Evolutionary conservation across 805 yeast genomes (phyloP), one percentile per base, ranked within the genome.

Genomic region (Cyberlindnera mrakii): DNA sequence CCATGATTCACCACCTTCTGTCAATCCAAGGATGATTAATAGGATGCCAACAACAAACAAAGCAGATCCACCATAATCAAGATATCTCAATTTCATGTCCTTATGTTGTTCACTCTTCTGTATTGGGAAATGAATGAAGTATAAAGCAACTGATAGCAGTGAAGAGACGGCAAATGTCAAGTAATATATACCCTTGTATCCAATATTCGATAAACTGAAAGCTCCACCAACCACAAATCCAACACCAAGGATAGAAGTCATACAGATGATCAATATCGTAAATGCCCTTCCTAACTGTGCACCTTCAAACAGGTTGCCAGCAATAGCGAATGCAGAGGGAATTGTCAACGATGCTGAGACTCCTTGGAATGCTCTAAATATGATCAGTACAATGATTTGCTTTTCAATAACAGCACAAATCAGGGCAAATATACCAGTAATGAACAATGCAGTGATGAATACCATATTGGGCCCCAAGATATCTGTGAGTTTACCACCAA

Each of bases 211-310:
- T 20, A 46, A 42, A 1, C 66, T 52, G 39, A 72, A 72, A 0
- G 72, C 76, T 39, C 77, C 77, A 27, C 77, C 76, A 2, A 72
- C 31, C 7, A 71, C 43, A 4, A 59, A 49, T 4, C 75, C 77
- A 11, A 70, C 27, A 6, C 73, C 74, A 14, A 67, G 55, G 30
- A 63, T 45, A 25, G 62, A 37, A 43, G 64, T 53, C 42, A 58
- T 35, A 29, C 59, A 50, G 16, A 61, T 42, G 2, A 64, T 51
- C 4, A 65, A 50, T 3, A 48, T 45, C 6, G 57, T 50, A 25
- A 65, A 40, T 3, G 67, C 64, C 8, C 43, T 44, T 6, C 55
- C 63, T 17, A 64, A 46, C 13, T 50, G 43, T 25, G 55, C 51
- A 1, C 63, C 68, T 5, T 47, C 40, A 40, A 59, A 65, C 20